phyloP scores from a whole-genome alignment of 306 rosid species.

The Dryas alaskensis region DNA sequence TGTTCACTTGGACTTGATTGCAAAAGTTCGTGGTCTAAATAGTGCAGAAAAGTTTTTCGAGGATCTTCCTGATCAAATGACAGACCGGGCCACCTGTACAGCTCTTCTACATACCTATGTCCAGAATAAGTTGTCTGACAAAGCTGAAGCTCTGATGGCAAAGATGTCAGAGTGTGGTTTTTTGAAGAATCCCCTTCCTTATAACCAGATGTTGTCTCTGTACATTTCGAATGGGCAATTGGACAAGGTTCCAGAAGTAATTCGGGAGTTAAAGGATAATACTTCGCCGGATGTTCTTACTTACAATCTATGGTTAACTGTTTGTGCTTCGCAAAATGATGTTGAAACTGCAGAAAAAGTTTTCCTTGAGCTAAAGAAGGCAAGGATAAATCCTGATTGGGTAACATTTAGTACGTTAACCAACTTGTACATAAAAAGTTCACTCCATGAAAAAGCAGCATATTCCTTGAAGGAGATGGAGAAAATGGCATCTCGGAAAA shows the following conservation, averaged over 20 bases:
- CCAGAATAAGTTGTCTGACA: conserved; percentile 49
- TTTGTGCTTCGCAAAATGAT: conserved; percentile 59
- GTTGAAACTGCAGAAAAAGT: conserved; percentile 70
- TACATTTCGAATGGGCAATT: conserved; percentile 61
- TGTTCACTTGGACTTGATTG: conserved; percentile 85
- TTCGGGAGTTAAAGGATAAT: conserved; percentile 57
- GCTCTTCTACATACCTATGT: conserved; percentile 83
- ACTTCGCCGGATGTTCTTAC: conserved; percentile 65
- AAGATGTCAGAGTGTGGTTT: conserved; percentile 77
- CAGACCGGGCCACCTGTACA: conserved; percentile 43
- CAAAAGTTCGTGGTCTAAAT: conserved; percentile 73
- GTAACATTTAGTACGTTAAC: conserved; percentile 68
- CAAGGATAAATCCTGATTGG: conserved; percentile 71
- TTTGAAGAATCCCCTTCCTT: conserved; percentile 62
- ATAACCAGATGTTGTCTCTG: conserved; percentile 76
- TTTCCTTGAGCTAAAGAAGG: conserved; percentile 66
- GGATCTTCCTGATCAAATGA: conserved; percentile 68
- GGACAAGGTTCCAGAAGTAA: conserved; percentile 55
- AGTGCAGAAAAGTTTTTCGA: conserved; percentile 92
- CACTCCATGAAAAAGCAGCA: conserved; percentile 56
- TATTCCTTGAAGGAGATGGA: conserved; percentile 85
- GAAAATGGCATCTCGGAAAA: conserved; percentile 42
- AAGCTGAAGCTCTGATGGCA: conserved; percentile 79
- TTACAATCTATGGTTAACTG: conserved; percentile 62
- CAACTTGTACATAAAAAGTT: conserved; percentile 63